Evolutionary conservation across 306 rosid genomes (phyloP), one percentile per base, ranked within the genome.

Genomic region (Parietaria judaica): DNA sequence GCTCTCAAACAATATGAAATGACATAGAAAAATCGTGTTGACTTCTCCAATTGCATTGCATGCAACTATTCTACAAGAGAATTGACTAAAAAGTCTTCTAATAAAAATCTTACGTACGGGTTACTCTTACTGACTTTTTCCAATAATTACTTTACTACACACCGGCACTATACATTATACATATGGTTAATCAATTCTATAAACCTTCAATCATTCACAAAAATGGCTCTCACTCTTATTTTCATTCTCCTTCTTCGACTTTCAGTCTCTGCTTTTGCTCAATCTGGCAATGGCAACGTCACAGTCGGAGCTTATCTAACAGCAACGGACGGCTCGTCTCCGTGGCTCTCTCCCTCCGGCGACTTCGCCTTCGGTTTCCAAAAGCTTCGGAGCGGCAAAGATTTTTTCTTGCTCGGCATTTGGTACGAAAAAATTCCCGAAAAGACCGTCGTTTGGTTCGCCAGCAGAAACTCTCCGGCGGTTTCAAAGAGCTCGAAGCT

Each of bases 341-440:
- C 79, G 11, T 86, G 86, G 85, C 36, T 76, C 13, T 63, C 78
- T 14, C 47, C 69, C 11, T 61, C 78, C 0, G 51, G 73, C 0
- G 88, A 87, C 0, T 84, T 81, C 41, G 86, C 88, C 4, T 78
- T 84, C 0, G 85, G 91, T 3, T 87, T 87, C 72, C 81, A 39
- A 11, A 71, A 50, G 37, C 65, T 74, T 0, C 53, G 50, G 0
- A 52, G 7, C 17, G 41, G 7, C 14, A 56, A 54, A 3, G 61
- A 15, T 36, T 23, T 60, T 14, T 87, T 66, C 72, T 58, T 79
- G 69, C 74, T 84, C 15, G 78, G 83, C 4, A 71, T 81, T 7
- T 81, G 90, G 90, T 87, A 68, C 46, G n/a, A 58, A 48, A 81
- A 71, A 3, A 66, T 87, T 55, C 75, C 80, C 0, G 72, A 79